Evolutionary conservation across 169 alveolate species (phyloP).

Genomic region (Amoebophrya sp.): DNA sequence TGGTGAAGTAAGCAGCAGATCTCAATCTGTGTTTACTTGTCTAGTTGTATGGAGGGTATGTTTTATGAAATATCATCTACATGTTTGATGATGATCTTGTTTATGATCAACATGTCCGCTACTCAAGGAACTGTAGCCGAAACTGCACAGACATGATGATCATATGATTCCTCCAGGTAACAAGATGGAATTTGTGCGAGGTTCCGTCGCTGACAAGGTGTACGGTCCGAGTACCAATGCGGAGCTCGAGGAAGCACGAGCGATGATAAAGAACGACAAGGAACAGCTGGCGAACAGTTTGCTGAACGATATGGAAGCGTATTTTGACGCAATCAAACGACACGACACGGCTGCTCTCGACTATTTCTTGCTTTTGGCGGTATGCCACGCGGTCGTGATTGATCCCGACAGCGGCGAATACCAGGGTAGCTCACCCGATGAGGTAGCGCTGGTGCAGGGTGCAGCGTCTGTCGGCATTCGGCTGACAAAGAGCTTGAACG

Average conservation of each 20-base stretch:
- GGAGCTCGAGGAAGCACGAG: not conserved
- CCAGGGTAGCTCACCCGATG: slow-evolving; percentile 74
- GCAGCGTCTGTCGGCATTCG: slow-evolving; percentile 64
- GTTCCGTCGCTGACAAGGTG: not conserved
- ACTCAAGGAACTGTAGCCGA: too few relatives aligned
- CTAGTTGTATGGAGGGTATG: too few relatives aligned
- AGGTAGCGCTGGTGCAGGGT: slow-evolving; percentile 67
- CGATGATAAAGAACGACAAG: not conserved
- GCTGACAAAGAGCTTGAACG: slow-evolving; percentile 52
- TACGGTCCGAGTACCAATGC: not conserved
- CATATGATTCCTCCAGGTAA: too few relatives aligned
- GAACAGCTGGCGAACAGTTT: not conserved
- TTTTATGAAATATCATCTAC: too few relatives aligned
- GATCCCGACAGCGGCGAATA: not conserved
- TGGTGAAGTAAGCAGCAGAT: too few relatives aligned
- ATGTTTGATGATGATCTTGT: too few relatives aligned
- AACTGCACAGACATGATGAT: too few relatives aligned
- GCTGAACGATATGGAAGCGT: not conserved
- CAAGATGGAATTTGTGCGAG: slow-evolving; percentile 49
- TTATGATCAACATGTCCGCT: too few relatives aligned
- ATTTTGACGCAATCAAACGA: too few relatives aligned
- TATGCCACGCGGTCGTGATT: not conserved
- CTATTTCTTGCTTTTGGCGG: not conserved
- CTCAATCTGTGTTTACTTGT: too few relatives aligned
- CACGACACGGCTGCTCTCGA: not conserved